A percentile compares a stretch with the other conserved stretches of the same genome.
Conservation (phyloP, 768 basidiomycete genomes). For the Dioszegia hungarica region DNA sequence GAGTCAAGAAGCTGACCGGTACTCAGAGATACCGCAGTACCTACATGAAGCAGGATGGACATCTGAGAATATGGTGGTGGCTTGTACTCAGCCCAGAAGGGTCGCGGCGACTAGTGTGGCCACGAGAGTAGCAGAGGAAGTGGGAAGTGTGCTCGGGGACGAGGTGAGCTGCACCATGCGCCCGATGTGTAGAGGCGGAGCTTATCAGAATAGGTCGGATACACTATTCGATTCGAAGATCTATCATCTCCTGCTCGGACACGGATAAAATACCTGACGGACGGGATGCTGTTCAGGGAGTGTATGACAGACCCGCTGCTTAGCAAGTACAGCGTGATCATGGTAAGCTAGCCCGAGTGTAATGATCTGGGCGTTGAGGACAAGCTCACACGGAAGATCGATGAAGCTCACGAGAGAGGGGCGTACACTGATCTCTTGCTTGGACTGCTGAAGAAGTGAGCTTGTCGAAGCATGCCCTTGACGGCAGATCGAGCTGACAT, state of each 20-base stretch:
- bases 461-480: neutral
- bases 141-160: conserved; percentile 80
- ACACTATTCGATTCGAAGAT: conserved; percentile 95
- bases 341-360: conserved; percentile 57
- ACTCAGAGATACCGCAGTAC: conserved; percentile 87
- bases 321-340: conserved; percentile 88
- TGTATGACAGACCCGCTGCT: conserved; percentile 85
- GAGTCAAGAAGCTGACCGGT: neutral
- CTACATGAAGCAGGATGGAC: conserved; percentile 93
- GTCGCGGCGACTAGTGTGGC: conserved; percentile 96
- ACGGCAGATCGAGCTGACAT: conserved; percentile 4
- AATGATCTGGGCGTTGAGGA: neutral
- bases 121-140: conserved; percentile 81
- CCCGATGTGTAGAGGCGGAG: neutral
- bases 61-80: conserved; percentile 71
- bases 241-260: conserved; percentile 78
- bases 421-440: conserved; percentile 92
- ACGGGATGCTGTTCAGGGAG: conserved; percentile 96
- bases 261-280: conserved; percentile 91
- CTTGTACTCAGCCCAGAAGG: conserved; percentile 86
- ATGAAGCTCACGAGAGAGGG: conserved; percentile 95
- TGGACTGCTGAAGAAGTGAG: conserved; percentile 86
- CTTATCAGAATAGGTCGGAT: conserved; percentile 73
- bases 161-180: conserved; percentile 30
- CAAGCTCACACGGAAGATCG: conserved; percentile 58